Base-by-base conservation (phyloP, 805 yeast species). In the Zygoascus flipseniorum region DNA sequence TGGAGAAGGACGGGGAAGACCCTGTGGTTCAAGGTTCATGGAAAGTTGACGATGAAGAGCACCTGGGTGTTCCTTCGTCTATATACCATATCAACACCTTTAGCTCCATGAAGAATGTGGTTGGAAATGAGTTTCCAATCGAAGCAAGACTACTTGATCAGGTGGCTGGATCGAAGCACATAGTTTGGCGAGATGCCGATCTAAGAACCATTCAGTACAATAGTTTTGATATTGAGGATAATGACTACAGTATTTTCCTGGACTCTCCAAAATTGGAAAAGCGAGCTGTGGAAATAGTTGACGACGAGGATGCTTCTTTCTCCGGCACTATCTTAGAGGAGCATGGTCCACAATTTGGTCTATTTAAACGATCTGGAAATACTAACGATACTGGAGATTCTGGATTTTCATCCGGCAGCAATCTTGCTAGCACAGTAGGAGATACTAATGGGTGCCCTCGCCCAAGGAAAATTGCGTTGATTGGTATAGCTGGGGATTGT, bases 401-500 rank as follows among this genome's bases (percentile, higher is more conserved):
- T 5, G 68, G 67, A 5, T 57, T 60, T 42, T 60, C 66, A 9
- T 46, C 60, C 10, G 66, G 65, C 5, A 47, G 53, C 9, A 58
- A 60, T 47, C 58, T 67, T 19, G 48, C 51, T 26, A 39, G 52
- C 23, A 52, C 62, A 5, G 55, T 68, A 47, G 72, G 72, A 23
- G 56, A 63, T 56, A 60, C 64, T 13, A 31, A 54, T 8, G 72
- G 72, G 8, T 69, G 72, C 48, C 69, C 71, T 13, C 50, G 54
- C 13, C 56, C 59, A 2, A 53, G 65, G n/a, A 50, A 63, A 52
- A 59, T 68, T 13, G 69, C 72, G 1, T 58, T 67, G 28, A 60
- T 70, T n/a, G 74, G 74, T 1, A 54, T 68, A 5, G 72, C 67
- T 14, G 72, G 64, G 1, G 74, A 71, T 58, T 68, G 71, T 58